Evolutionary conservation across 2,329 filamentous ascomycete species (phyloP), one percentile per base, ranked within the genome.

Genomic region (Teratosphaeria gauchensis): DNA sequence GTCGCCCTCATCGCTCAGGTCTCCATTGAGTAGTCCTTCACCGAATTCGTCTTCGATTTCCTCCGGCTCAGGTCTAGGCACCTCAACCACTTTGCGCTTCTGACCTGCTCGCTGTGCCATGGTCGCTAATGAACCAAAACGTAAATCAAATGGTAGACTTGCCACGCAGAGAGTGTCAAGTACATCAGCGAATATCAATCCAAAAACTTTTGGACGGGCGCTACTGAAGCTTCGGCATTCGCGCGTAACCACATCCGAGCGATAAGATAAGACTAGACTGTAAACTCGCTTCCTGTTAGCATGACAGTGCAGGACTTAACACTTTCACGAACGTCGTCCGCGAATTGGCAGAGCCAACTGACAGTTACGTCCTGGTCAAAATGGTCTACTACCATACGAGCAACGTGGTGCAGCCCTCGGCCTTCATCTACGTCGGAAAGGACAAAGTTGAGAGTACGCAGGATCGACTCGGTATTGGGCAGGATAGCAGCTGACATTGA

Each of bases 371-470:
- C 19, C 7, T 19, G 42, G 5, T 19, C 16, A 21, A 48, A n/a
- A 95, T 99, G 94, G 94, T 99, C 53, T 96, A 89, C 77, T 97
- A 97, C 75, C 97, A 94, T 74, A 94, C 86, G 1, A 97, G 92
- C 30, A 92, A 84, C 62, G 84, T 85, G 51, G 90, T 95, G 46
- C 81, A 86, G 12, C 92, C 94, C 1, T 73, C 90, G 33, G 92
- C 90, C 51, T 92, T 87, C 72, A 85, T 99, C 70, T 99, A 99
- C 73, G 90, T 96, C 60, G 94, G 94, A 75, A 99, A 97, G 76
- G 94, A 99, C 80, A 99, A 99, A 78, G 92, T 94, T 68, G 94
- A 99, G 80, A 99, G 94, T 96, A 80, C 71, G 86, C 54, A 35
- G 30, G 42, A 21, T 8, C 9, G 65, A 51, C 56, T 28, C 33